Base-by-base conservation (phyloP, 768 basidiomycete genomes). In the Cubamyces sp. region DNA sequence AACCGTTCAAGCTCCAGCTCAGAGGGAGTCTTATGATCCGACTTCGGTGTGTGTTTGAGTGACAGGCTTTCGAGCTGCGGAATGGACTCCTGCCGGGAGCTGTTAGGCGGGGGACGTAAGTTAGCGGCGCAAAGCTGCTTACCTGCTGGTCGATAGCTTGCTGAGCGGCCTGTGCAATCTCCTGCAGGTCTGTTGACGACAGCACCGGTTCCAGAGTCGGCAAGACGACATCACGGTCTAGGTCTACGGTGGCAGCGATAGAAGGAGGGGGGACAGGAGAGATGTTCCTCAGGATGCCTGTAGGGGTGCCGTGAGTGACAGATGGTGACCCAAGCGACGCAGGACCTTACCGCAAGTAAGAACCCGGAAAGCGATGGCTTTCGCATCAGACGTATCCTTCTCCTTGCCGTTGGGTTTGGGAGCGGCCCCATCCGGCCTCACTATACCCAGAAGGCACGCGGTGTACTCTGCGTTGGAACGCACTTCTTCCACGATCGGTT, bases 281-380 rank as follows among this genome's bases (percentile, higher is more conserved):
- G 21, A 94, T 78, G 69, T 95, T 94, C 26, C 84, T 83, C 60
- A 94, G 68, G 25, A 92, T 88, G 26, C 92, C 91, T 93, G 59
- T 30, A 37, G 60, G 60, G 18, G n/a, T 41, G 15, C 28, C 43
- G 42, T 62, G 16, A 51, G 54, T 57, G 41, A 47, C 34, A 53
- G 43, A 39, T 50, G 41, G 55, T 23, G 42, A 21, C 42, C 18
- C 21, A 52, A 46, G 61, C 61, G 43, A 59, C 42, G 26, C n/a
- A 43, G 52, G 16, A 28, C 43, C 77, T 57, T 73, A 90, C 92
- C 92, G 50, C 87, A 84, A 16, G 84, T 85, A 9, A 94, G 79
- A 11, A 93, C 87, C 25, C 81, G 78, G n/a, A 94, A 73, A 1
- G 82, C 79, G 41, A 81, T 72, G 18, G 74, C 68, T 34, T 81